Conservation (phyloP, 306 rosid genomes). For the Cicer yamashitae region DNA sequence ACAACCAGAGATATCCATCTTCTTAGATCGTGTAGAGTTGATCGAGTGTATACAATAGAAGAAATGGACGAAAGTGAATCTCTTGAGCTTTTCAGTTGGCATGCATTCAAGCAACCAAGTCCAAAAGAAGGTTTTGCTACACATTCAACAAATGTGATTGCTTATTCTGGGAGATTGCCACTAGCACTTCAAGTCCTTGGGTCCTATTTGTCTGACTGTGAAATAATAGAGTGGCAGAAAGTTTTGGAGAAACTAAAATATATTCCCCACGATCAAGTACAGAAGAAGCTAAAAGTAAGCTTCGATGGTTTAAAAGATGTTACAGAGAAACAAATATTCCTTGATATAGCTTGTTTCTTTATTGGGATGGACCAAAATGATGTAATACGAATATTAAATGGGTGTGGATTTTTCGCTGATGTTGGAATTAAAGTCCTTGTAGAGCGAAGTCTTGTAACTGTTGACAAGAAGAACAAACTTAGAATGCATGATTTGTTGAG, state of each 20-base stretch:
- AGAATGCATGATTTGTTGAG: constrained; percentile 36
- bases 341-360: constrained; percentile 20
- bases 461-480: constrained; percentile 16
- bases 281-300: background rate
- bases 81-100: constrained; percentile 27
- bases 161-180: constrained; percentile 27
- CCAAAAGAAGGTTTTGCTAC: background rate
- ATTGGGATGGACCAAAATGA: constrained; percentile 14
- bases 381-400: constrained; percentile 3
- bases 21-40: background rate
- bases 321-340: constrained; percentile 6
- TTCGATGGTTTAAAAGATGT: constrained; percentile 5
- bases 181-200: constrained; percentile 40
- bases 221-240: constrained; percentile 5
- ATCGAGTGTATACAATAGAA: background rate
- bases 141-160: background rate
- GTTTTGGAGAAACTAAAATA: background rate
- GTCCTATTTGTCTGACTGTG: background rate
- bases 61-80: background rate
- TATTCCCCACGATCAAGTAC: constrained; percentile 22
- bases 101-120: constrained; percentile 12
- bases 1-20: constrained; percentile 1
- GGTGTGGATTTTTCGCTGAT: background rate
- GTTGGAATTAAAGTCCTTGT: constrained; percentile 7
- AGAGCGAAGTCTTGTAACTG: background rate